Evolutionary conservation across 1,139 yeast species (phyloP), one percentile per base, ranked within the genome.

Genomic region (Nakaseomyces bracarensis): DNA sequence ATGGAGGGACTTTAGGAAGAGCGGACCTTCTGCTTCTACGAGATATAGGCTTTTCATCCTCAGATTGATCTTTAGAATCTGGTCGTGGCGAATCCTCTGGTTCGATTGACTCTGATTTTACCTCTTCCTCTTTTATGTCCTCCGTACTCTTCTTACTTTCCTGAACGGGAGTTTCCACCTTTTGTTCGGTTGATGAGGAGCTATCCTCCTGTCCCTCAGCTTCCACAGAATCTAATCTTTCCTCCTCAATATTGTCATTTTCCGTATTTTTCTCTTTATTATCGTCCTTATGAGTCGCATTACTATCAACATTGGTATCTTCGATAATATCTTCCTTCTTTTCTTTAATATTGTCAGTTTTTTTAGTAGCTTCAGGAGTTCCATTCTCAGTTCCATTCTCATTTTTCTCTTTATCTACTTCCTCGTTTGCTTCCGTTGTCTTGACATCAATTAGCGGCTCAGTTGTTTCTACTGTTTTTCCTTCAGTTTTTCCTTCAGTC

Each of bases 361-460:
- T 22, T 22, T 39, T 38, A 13, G n/a, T n/a, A n/a, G n/a, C n/a
- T n/a, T n/a, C n/a, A n/a, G n/a, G n/a, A n/a, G n/a, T 30, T 9
- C 5, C 15, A 18, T 16, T 10, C 14, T 28, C 31, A 14, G 6
- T 14, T 2, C 16, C 55, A n/a, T 50, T 58, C 4, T 52, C 57
- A 20, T 49, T 55, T 14, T 48, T 50, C 2, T 50, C 57, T n/a
- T 28, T 14, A 11, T 31, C 37, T 29, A 18, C 22, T 13, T 16
- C 6, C 9, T 18, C 10, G 21, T 11, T 28, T 13, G 27, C n/a
- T n/a, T 19, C 19, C 15, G n/a, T n/a, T n/a, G n/a, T n/a, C n/a
- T n/a, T n/a, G n/a, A n/a, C n/a, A n/a, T n/a, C n/a, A n/a, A n/a
- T n/a, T n/a, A n/a, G n/a, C n/a, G n/a, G n/a, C n/a, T 38, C 36